Conservation (phyloP, 495 filamentous ascomycete species). For the Penicillium cinerascens region DNA sequence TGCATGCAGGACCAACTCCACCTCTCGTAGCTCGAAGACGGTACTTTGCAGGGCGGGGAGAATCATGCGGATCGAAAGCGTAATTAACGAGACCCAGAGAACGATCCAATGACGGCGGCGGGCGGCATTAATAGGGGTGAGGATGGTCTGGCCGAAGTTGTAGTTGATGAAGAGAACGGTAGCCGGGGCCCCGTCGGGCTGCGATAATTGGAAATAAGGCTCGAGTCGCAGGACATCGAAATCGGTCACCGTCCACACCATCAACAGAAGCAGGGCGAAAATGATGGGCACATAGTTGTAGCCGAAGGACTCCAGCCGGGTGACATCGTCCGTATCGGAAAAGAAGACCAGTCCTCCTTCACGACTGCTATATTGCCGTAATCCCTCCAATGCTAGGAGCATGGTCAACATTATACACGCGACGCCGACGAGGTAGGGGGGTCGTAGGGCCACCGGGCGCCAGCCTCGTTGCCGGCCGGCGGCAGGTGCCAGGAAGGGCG, state of each 20-base stretch:
- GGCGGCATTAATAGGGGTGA: constrained; percentile 37
- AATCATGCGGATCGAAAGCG: constrained; percentile 35
- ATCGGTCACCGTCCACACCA: constrained; percentile 39
- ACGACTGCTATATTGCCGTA: constrained; percentile 34
- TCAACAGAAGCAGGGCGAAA: constrained; percentile 31
- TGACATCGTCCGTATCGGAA: constrained; percentile 31
- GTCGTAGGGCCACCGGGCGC: constrained; percentile 38
- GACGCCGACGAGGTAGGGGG: constrained; percentile 28
- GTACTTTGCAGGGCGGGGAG: constrained; percentile 38
- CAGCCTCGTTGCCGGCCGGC: constrained; percentile 22
- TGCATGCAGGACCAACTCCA: constrained; percentile 20
- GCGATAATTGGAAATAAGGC: constrained; percentile 39
- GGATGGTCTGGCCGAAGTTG: constrained; percentile 40
- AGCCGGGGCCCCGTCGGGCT: constrained; percentile 35
- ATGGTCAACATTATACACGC: constrained; percentile 26
- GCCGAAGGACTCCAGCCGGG: constrained; percentile 30
- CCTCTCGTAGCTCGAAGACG: constrained; percentile 34
- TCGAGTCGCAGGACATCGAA: constrained; percentile 43
- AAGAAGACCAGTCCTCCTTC: constrained; percentile 35
- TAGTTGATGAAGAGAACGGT: constrained; percentile 42
- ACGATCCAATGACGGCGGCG: constrained; percentile 39
- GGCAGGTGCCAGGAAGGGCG: constrained; percentile 10
- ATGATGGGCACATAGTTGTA: constrained; percentile 43
- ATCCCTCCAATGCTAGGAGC: constrained; percentile 25
- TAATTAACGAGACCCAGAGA: constrained; percentile 32